A percentile compares a stretch with the other conserved stretches of the same genome.
These are phyloP conservation scores for Zymoseptoria passerinii DNA, from an alignment of 2,329 filamentous ascomycete genomes.

Conservation along the genomic window DNA sequence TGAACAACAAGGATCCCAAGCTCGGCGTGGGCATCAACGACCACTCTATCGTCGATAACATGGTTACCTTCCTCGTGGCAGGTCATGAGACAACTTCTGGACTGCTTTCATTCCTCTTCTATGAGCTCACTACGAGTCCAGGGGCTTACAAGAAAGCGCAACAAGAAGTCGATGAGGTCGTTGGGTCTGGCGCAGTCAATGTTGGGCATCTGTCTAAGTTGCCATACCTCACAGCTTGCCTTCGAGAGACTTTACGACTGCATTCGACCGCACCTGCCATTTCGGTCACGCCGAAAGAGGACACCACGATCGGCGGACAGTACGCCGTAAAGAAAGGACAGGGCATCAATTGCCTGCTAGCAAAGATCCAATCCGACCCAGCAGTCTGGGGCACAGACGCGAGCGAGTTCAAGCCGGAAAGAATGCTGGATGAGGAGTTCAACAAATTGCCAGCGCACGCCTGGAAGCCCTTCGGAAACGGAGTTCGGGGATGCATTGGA, in stretches of 20 bases:
- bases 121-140: slow-evolving; percentile 57
- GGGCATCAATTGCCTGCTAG: slow-evolving; percentile 42
- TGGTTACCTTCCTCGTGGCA: slow-evolving; percentile 60
- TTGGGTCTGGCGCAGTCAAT: slow-evolving; percentile 50
- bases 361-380: slow-evolving; percentile 53
- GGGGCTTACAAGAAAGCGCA: slow-evolving; percentile 53
- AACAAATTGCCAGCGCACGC: slow-evolving; percentile 32
- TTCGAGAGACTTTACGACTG: slow-evolving; percentile 57
- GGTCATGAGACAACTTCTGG: slow-evolving; percentile 62
- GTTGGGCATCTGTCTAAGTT: slow-evolving; percentile 57
- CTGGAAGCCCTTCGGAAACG: slow-evolving; percentile 59
- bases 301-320: slow-evolving; percentile 49
- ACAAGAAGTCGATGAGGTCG: slow-evolving; percentile 57
- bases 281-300: slow-evolving; percentile 43
- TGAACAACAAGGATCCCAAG: slow-evolving; percentile 52
- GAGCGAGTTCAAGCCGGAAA: slow-evolving; percentile 58
- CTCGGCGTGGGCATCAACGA: slow-evolving; percentile 53
- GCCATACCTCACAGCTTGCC: slow-evolving; percentile 56
- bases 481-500: slow-evolving; percentile 62
- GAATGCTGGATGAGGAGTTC: slow-evolving; percentile 63
- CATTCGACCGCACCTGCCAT: slow-evolving; percentile 53
- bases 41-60: slow-evolving; percentile 54
- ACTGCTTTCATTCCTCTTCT: slow-evolving; percentile 56
- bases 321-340: slow-evolving; percentile 51
- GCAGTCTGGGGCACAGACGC: slow-evolving; percentile 57